phyloP scores from a whole-genome alignment of 768 basidiomycete species.

The Lepiota venenata region DNA sequence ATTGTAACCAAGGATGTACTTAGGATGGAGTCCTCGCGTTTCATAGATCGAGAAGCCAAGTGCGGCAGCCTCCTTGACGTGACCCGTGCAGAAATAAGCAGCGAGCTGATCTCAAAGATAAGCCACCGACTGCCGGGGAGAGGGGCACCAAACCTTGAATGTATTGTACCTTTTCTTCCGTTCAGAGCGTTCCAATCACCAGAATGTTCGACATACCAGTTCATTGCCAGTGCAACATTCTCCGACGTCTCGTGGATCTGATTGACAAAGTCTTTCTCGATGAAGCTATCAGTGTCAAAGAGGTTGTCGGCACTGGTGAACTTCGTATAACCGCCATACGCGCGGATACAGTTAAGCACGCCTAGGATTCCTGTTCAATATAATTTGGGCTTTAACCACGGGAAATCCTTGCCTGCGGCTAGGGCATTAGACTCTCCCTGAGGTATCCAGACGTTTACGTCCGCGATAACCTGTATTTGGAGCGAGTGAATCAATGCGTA shows the following conservation, averaged over 20 bases:
- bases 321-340: slow-evolving; percentile 57
- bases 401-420: slow-evolving; percentile 42
- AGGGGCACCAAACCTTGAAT: slow-evolving; percentile 44
- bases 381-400: neutral
- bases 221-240: slow-evolving; percentile 49
- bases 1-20: slow-evolving; percentile 38
- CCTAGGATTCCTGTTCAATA: slow-evolving; percentile 26
- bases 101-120: slow-evolving; percentile 41
- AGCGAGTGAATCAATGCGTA: neutral
- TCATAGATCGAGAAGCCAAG: slow-evolving; percentile 64
- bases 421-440: slow-evolving; percentile 50
- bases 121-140: neutral
- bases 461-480: slow-evolving; percentile 45
- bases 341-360: slow-evolving; percentile 61
- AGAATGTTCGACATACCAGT: slow-evolving; percentile 41
- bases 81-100: slow-evolving; percentile 62
- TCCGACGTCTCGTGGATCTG: slow-evolving; percentile 41
- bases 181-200: neutral
- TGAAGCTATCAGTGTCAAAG: slow-evolving; percentile 60
- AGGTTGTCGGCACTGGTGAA: slow-evolving; percentile 44
- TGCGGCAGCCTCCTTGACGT: slow-evolving; percentile 50
- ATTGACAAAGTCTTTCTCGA: slow-evolving; percentile 49
- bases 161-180: slow-evolving; percentile 51
- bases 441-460: slow-evolving; percentile 54
- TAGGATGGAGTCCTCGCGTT: slow-evolving; percentile 57